Evolutionary conservation across 2,329 filamentous ascomycete genomes (phyloP).

Genomic region (Cladosporium cucumerinum): DNA sequence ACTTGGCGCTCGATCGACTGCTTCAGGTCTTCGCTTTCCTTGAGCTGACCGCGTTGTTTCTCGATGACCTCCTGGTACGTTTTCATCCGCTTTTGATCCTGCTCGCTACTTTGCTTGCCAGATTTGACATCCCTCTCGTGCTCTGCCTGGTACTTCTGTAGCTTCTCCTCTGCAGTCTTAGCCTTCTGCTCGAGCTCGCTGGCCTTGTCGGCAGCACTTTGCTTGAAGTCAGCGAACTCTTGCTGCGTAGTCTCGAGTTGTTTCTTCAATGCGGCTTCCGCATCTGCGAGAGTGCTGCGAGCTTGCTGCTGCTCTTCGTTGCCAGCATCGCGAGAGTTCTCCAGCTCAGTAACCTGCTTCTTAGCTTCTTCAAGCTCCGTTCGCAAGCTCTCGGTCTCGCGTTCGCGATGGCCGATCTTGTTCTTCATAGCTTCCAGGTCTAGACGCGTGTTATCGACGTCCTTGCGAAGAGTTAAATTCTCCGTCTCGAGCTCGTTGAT

Average conservation of each 20-base stretch:
- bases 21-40: slow-evolving; percentile 51
- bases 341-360: slow-evolving; percentile 11
- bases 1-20: slow-evolving; percentile 43
- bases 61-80: slow-evolving; percentile 56
- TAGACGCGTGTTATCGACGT: slow-evolving; percentile 55
- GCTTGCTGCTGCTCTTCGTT: slow-evolving; percentile 39
- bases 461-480: slow-evolving; percentile 64
- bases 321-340: slow-evolving; percentile 36
- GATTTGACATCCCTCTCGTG: slow-evolving; percentile 47
- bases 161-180: slow-evolving; percentile 32
- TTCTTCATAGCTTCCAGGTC: slow-evolving; percentile 49
- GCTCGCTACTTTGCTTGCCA: slow-evolving; percentile 45
- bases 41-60: slow-evolving; percentile 53
- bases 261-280: slow-evolving; percentile 18
- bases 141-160: slow-evolving; percentile 40
- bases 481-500: slow-evolving; percentile 68
- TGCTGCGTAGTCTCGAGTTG: slow-evolving; percentile 60
- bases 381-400: slow-evolving; percentile 19
- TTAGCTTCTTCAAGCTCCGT: slow-evolving; percentile 43
- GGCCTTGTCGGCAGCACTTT: slow-evolving; percentile 46
- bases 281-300: slow-evolving; percentile 27
- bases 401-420: slow-evolving; percentile 25
- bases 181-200: slow-evolving; percentile 42
- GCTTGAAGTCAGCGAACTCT: slow-evolving; percentile 35
- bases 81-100: slow-evolving; percentile 50